A percentile compares a stretch with the other conserved stretches of the same genome.
Evolutionary conservation across 2,329 filamentous ascomycete genomes (phyloP).

Genomic region (Epichloe brachyelytri): DNA sequence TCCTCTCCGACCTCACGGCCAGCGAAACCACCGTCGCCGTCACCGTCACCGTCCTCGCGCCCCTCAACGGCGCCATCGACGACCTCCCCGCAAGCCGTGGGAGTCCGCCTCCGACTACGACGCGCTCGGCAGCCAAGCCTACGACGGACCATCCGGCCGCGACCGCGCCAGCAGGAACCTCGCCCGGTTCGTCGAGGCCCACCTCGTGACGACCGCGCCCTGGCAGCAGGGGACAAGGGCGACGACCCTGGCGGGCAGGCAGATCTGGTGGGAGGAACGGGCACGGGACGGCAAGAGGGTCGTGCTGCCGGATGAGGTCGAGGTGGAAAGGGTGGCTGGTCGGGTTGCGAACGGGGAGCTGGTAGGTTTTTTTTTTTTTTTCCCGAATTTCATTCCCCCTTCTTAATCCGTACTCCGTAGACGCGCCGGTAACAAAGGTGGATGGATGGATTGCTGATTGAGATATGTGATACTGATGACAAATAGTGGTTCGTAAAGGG

Average conservation of each 20-base stretch:
- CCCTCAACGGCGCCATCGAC: constrained; percentile 71
- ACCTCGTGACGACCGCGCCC: constrained; percentile 62
- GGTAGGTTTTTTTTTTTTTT: constrained; percentile 23
- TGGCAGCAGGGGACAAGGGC: constrained; percentile 59
- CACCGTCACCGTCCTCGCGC: constrained; percentile 61
- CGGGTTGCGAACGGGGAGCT: constrained; percentile 81
- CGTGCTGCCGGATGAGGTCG: constrained; percentile 65
- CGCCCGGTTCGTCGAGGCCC: constrained; percentile 69
- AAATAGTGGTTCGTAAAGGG: constrained; percentile 51
- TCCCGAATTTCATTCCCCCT: no score
- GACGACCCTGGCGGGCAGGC: constrained; percentile 47
- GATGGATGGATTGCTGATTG: no score
- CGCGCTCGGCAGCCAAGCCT: constrained; percentile 11
- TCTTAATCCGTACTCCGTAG: no score
- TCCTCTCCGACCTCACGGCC: constrained; percentile 50
- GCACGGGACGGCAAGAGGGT: constrained; percentile 53
- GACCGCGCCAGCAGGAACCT: constrained; percentile 68
- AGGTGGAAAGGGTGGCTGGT: constrained; percentile 62
- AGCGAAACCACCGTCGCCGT: constrained; percentile 49
- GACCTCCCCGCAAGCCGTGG: constrained; percentile 72
- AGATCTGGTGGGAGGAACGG: constrained; percentile 72
- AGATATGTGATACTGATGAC: no score
- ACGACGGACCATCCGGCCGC: constrained; percentile 27
- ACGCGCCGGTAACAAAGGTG: no score
- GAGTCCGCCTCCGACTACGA: constrained; percentile 56